Conservation (phyloP, 2,329 filamentous ascomycete genomes). For the Aureobasidium uvarum region DNA sequence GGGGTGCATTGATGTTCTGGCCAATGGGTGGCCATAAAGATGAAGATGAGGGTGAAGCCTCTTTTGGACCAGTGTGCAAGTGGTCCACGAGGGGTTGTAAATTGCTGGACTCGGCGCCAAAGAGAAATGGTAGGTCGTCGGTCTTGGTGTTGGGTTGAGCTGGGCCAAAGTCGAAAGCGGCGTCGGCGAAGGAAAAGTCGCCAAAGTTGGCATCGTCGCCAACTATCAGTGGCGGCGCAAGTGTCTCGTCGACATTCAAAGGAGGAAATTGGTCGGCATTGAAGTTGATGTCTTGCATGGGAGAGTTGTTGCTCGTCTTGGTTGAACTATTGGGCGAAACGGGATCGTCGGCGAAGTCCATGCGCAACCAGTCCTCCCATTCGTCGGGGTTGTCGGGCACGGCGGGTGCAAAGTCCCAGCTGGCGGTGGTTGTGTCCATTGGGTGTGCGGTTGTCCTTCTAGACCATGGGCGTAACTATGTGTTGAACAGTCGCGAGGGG, state of each 20-base stretch:
- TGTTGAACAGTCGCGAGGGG: constrained; percentile 19
- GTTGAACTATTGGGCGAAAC: constrained; percentile 39
- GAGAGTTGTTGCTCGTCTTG: constrained; percentile 39
- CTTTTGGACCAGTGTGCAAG: constrained; percentile 30
- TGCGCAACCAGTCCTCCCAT: constrained; percentile 52
- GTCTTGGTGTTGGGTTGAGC: constrained; percentile 18
- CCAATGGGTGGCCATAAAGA: constrained; percentile 1
- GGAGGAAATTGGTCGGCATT: constrained; percentile 32
- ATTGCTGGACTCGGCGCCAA: constrained; percentile 26
- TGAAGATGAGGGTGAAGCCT: constrained; percentile 14
- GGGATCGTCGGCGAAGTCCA: constrained; percentile 42
- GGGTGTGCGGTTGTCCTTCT: neutral
- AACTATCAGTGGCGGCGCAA: constrained; percentile 37
- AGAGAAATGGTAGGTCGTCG: constrained; percentile 27
- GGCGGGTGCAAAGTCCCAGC: constrained; percentile 15
- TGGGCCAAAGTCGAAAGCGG: constrained; percentile 36
- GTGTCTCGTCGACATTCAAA: constrained; percentile 31
- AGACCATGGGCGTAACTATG: constrained; percentile 7
- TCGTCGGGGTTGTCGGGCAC: constrained; percentile 35
- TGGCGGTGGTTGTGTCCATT: constrained; percentile 16
- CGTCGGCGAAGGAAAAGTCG: constrained; percentile 31
- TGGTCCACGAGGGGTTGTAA: constrained; percentile 29
- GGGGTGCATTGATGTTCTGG: constrained; percentile 18
- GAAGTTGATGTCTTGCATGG: constrained; percentile 34
- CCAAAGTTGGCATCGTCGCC: constrained; percentile 37